phyloP scores from a whole-genome alignment of 2,329 filamentous ascomycete species.

The Phaeophleospora eucalypticola region DNA sequence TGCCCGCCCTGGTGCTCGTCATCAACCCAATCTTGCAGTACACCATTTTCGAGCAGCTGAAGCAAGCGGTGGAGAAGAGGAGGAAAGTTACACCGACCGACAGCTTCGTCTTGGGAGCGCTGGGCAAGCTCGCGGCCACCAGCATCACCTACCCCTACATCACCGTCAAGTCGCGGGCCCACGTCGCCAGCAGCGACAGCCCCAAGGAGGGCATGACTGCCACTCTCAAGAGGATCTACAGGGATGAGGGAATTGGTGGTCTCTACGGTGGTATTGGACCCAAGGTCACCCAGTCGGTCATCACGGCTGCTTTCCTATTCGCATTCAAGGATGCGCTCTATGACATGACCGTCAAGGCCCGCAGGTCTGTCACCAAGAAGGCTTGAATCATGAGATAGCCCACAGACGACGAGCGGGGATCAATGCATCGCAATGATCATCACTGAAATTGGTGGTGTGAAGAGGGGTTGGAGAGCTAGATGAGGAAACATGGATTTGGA shows the following conservation, averaged over 20 bases:
- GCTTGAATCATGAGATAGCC: slow-evolving; percentile 9
- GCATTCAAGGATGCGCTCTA: slow-evolving; percentile 98
- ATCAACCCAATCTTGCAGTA: slow-evolving; percentile 99
- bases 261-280: slow-evolving; percentile 94
- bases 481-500: background rate
- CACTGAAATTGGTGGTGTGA: too few relatives aligned
- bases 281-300: slow-evolving; percentile 93
- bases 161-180: slow-evolving; percentile 96
- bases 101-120: slow-evolving; percentile 83
- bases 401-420: too few relatives aligned
- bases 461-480: background rate
- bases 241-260: slow-evolving; percentile 84
- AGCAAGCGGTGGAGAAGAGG: slow-evolving; percentile 78
- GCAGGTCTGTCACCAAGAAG: slow-evolving; percentile 34
- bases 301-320: slow-evolving; percentile 94
- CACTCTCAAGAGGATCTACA: slow-evolving; percentile 73
- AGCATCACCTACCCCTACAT: slow-evolving; percentile 97
- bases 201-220: slow-evolving; percentile 76
- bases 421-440: too few relatives aligned
- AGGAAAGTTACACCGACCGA: slow-evolving; percentile 75
- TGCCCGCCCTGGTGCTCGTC: slow-evolving; percentile 88
- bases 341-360: slow-evolving; percentile 68
- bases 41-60: slow-evolving; percentile 97
- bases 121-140: slow-evolving; percentile 93
- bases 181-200: slow-evolving; percentile 75